These are phyloP conservation scores for Boletus edulis DNA, from an alignment of 768 basidiomycete species.

Conservation along the genomic window DNA sequence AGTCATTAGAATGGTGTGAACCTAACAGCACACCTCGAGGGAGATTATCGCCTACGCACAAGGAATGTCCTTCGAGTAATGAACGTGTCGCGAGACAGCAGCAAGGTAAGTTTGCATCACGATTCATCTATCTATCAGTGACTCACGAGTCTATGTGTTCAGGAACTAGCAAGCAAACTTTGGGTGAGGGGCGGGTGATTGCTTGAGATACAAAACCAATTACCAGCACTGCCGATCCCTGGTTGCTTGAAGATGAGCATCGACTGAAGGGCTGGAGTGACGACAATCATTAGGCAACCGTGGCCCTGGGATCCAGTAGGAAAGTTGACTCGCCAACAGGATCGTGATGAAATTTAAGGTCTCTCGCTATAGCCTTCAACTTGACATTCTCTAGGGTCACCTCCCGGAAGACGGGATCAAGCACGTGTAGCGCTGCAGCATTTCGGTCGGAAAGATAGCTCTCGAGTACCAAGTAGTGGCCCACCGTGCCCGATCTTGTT, in stretches of 20 bases:
- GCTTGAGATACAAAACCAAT: constrained; percentile 8
- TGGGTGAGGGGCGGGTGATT: not conserved
- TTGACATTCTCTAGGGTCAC: constrained; percentile 79
- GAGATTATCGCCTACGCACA: constrained; percentile 36
- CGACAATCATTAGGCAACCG: not conserved
- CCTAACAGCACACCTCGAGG: not conserved
- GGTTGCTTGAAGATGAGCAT: constrained; percentile 98
- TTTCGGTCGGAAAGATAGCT: not conserved
- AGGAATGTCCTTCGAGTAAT: constrained; percentile 59
- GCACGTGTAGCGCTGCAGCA: constrained; percentile 71
- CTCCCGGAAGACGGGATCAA: constrained; percentile 77
- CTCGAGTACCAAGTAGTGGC: not conserved
- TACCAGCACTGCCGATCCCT: constrained; percentile 89
- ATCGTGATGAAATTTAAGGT: constrained; percentile 80
- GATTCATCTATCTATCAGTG: not conserved
- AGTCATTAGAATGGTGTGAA: constrained; percentile 1
- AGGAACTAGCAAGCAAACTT: constrained; percentile 50
- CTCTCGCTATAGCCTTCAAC: constrained; percentile 66
- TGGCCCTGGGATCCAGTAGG: not conserved
- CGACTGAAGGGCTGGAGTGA: constrained; percentile 69
- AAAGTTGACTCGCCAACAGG: constrained; percentile 61
- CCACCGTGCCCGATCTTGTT: constrained; percentile 95
- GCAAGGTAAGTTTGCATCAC: not conserved
- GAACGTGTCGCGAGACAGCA: not conserved
- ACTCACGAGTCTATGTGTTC: constrained; percentile 93